Evolutionary conservation across 257 asterid genomes (phyloP), one percentile per base, ranked within the genome.

Genomic region (Eustoma russellianum): DNA sequence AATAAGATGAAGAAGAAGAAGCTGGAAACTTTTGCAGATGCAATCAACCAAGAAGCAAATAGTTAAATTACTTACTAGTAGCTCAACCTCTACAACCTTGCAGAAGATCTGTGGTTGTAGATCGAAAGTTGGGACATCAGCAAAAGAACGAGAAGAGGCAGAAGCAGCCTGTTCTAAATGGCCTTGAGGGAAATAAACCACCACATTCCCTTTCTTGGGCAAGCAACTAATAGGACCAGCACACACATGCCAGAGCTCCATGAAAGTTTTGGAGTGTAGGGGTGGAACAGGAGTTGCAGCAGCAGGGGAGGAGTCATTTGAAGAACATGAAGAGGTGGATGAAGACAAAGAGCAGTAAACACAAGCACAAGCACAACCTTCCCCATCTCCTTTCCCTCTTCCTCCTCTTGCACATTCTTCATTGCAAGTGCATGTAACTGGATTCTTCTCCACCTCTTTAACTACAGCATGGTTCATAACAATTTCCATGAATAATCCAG

Each of bases 221-320:
- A 92, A 69, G 63, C 71, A 71, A n/a, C 88, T 83, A 17, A 92
- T 72, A n/a, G 99, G 99, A 0, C 99, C 97, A 67, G 97, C 95
- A 72, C 99, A 85, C 43, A 95, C 97, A 74, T 85, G 75, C 99
- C 99, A 92, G 6, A 92, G 90, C 85, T 92, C 99, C 64, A 70
- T 61, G 56, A 70, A 85, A 19, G 88, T 74, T 61, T 88, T 79
- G 13, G 94, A 74, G 4, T 35, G 41, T 35, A 73, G 54, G 6
- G 74, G 66, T 49, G 75, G 45, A 56, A 68, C 46, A n/a, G n/a
- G n/a, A n/a, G n/a, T n/a, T n/a, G n/a, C n/a, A n/a, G n/a, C n/a
- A n/a, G n/a, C n/a, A n/a, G 80, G 71, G 52, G 86, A 77, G 24
- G 78, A 76, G 14, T 66, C 78, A 72, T 74, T 81, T 57, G 94